Evolutionary conservation across 176 grass and related monocot genomes (phyloP), one percentile per base, ranked within the genome.

Genomic region (Themeda triandra): DNA sequence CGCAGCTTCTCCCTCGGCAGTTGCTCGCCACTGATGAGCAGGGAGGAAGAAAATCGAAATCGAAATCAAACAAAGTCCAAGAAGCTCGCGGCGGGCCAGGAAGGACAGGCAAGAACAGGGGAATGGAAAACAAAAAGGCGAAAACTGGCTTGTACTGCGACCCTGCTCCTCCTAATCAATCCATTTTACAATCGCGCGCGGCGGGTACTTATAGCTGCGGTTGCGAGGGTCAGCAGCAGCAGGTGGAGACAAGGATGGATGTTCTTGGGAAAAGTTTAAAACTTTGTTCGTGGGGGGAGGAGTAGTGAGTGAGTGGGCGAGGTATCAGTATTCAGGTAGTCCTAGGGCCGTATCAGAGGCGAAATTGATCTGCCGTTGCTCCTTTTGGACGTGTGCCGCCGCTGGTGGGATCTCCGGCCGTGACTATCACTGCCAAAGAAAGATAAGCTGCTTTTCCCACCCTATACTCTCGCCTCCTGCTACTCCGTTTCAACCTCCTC

Each of bases 351-450:
- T 76, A 76, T 59, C 72, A 44, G 23, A 58, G 21, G 21, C 39
- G 18, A 33, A 64, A 31, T 54, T 78, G 80, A 88, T 83, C 29
- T 18, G 86, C 23, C 5, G 69, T 39, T 35, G 76, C 76, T 75
- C 87, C 17, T 66, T 80, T 83, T 70, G 63, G 78, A 37, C 23
- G 10, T 73, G 21, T 44, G 69, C 37, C 8, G 28, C 30, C 64
- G 25, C 53, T n/a, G 27, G 56, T 72, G 80, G 24, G 74, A 72
- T 73, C 71, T 10, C 45, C 13, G 66, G 81, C 66, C 45, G 81
- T 68, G 69, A 71, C 81, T 88, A 88, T 73, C 87, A 78, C n/a
- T 8, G 33, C 79, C 40, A 64, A 83, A 71, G 29, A 70, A 48
- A 42, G 80, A 51, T 71, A 48, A 42, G 80, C 51, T 41, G 67